These are phyloP conservation scores for Amanita inopinata DNA, from an alignment of 768 basidiomycete genomes.

Conservation along the genomic window DNA sequence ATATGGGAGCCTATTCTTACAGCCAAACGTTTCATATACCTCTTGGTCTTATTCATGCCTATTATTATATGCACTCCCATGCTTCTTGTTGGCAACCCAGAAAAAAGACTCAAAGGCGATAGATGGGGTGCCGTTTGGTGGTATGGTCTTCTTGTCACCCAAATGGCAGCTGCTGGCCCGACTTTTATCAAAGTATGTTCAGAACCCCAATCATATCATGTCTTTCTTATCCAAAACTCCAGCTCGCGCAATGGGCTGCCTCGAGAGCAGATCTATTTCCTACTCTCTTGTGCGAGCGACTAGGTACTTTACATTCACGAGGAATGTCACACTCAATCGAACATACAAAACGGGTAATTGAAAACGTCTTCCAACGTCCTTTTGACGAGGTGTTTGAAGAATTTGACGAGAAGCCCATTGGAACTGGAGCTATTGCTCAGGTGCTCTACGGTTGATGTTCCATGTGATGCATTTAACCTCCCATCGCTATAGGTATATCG, in stretches of 20 bases:
- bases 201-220: conserved; percentile 8
- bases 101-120: conserved; percentile 53
- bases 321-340: conserved; percentile 71
- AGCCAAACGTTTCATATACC: conserved; percentile 69
- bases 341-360: conserved; percentile 77
- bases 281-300: conserved; percentile 66
- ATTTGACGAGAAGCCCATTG: conserved; percentile 81
- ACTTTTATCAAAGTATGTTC: conserved; percentile 85
- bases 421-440: conserved; percentile 98
- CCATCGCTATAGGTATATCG: conserved; percentile 61
- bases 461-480: background rate
- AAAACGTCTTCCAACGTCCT: conserved; percentile 70
- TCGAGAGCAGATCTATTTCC: conserved; percentile 94
- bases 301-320: conserved; percentile 84
- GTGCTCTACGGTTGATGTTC: conserved; percentile 20
- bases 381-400: conserved; percentile 89
- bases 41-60: conserved; percentile 78
- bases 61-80: conserved; percentile 80
- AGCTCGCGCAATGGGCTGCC: conserved; percentile 98
- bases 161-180: conserved; percentile 93
- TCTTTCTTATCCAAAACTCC: conserved; percentile 12
- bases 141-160: conserved; percentile 80
- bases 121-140: conserved; percentile 96
- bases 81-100: conserved; percentile 58
- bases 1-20: conserved; percentile 86